Conservation (phyloP, 2,329 filamentous ascomycete genomes). For the Paracorniculantispora psalliotae region DNA sequence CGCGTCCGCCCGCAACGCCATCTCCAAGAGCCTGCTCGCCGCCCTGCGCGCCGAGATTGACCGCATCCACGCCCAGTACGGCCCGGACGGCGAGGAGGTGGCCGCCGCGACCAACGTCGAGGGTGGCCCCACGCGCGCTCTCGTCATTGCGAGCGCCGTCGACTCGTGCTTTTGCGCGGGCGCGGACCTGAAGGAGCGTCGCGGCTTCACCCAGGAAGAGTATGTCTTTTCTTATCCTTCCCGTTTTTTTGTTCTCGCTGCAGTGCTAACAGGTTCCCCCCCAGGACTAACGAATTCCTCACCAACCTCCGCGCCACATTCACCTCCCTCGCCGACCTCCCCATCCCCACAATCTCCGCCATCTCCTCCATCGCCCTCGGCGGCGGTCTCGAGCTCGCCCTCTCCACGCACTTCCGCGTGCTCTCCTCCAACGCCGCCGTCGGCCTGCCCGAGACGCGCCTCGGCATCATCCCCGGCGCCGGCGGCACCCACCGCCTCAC, state of each 20-base stretch:
- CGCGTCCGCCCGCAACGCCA: slow-evolving; percentile 80
- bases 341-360: slow-evolving; percentile 84
- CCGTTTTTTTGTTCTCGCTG: too few species aligned
- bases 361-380: slow-evolving; percentile 83
- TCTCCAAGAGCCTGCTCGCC: slow-evolving; percentile 72
- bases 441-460: slow-evolving; percentile 82
- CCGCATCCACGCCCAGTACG: slow-evolving; percentile 61
- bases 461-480: slow-evolving; percentile 92
- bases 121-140: slow-evolving; percentile 63
- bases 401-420: slow-evolving; percentile 85
- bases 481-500: slow-evolving; percentile 89
- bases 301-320: slow-evolving; percentile 71
- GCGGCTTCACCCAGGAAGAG: slow-evolving; percentile 72
- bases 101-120: slow-evolving; percentile 39
- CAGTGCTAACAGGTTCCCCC: slow-evolving; percentile 2
- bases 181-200: slow-evolving; percentile 87
- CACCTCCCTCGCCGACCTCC: slow-evolving; percentile 64
- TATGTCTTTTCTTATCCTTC: slow-evolving; percentile 32
- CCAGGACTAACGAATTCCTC: slow-evolving; percentile 76
- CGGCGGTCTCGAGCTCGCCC: slow-evolving; percentile 87
- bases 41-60: slow-evolving; percentile 69
- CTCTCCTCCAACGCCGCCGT: slow-evolving; percentile 74
- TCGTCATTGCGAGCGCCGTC: slow-evolving; percentile 81
- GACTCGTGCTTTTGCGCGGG: slow-evolving; percentile 89
- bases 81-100: slow-evolving; percentile 48